These are phyloP conservation scores for Cyclanthera cordifolia DNA, from an alignment of 306 rosid genomes.

Conservation along the genomic window DNA sequence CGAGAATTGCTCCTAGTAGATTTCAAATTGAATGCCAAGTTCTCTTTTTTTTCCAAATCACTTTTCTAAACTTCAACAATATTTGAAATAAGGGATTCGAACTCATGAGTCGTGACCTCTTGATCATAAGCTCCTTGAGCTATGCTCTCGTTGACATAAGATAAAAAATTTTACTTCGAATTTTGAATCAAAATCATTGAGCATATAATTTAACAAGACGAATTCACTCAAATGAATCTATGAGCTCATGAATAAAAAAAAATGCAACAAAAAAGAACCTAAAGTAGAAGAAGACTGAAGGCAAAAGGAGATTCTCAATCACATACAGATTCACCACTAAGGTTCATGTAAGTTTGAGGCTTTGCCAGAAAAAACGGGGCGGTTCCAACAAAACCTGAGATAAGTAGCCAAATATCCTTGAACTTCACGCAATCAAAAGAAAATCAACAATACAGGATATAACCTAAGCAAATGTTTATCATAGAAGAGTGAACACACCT, in stretches of 20 bases:
- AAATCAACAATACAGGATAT: constrained; percentile 2
- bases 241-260: not conserved
- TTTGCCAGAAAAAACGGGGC: constrained; percentile 75
- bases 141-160: no score
- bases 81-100: no score
- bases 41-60: no score
- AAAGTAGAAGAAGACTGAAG: not conserved
- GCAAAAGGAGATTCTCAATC: constrained; percentile 10
- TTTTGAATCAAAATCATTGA: not conserved
- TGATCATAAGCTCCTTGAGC: no score
- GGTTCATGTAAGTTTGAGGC: constrained; percentile 96
- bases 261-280: not conserved
- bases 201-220: not conserved
- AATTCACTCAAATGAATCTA: not conserved
- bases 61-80: no score
- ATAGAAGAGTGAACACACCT: constrained; percentile 27
- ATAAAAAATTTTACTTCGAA: no score
- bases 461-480: not conserved
- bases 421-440: constrained; percentile 13
- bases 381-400: constrained; percentile 68
- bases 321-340: constrained; percentile 92
- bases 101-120: no score
- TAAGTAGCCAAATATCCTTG: constrained; percentile 14
- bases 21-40: not conserved
- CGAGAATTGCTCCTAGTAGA: not conserved